Evolutionary conservation across 805 yeast genomes (phyloP), one percentile per base, ranked within the genome.

Genomic region (Pichia eremophila): DNA sequence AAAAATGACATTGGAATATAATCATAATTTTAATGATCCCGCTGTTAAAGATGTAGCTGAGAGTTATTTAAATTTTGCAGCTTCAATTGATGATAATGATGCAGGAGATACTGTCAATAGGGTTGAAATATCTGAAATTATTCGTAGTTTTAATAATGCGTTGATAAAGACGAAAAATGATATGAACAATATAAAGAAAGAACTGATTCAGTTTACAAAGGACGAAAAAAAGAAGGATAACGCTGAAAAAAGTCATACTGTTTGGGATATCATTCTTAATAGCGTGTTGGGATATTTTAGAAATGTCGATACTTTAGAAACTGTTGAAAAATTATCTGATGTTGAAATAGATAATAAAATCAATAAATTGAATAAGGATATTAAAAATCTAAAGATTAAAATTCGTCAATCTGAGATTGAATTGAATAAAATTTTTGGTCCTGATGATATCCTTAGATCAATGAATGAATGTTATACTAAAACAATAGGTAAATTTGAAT

Each of bases 1-100:
- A 2, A 64, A 65, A 6, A 68, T 90, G 65, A 62, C 71, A 9
- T 58, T 69, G 3, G 74, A 75, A n/a, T 89, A 85, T 64, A 86
- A 88, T 56, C 86, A 85, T 43, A 84, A 88, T 57, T 78, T 88
- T 66, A 88, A 90, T 60, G 96, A 90, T 64, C 78, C 79, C 8
- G 95, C 90, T 0, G 96, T 90, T 18, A 87, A 87, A 61, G 74
- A 70, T 19, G 81, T 90, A 1, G 81, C 88, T 17, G 68, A 74
- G 18, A 67, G 68, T 0, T 83, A 64, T 58, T 77, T 75, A 41
- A 73, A 77, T 51, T 71, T 74, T 54, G 54, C 63, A 9, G 72
- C 75, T 11, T 39, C 48, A 4, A 41, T 32, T n/a, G 46, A 45
- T 38, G 42, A 41, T 4, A 32, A 17, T 17, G 28, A 22, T 22